Conservation (phyloP, 2,329 filamentous ascomycete genomes). For the Macroventuria anomochaeta region DNA sequence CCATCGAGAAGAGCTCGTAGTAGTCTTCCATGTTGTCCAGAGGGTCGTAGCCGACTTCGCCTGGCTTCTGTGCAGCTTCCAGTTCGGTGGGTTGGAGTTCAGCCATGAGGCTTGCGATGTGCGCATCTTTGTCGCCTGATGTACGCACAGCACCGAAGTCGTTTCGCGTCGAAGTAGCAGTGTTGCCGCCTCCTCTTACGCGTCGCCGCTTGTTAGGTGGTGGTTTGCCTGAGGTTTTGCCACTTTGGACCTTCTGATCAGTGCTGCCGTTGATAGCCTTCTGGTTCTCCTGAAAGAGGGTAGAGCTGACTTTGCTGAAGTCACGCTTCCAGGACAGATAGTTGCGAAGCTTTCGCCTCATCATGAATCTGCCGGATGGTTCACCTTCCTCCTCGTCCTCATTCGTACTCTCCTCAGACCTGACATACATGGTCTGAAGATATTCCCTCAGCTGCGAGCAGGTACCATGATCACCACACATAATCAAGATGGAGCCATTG, state of each 20-base stretch:
- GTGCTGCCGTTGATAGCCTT: conserved; percentile 73
- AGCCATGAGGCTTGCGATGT: conserved; percentile 82
- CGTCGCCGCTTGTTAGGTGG: conserved; percentile 87
- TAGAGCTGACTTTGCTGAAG: conserved; percentile 82
- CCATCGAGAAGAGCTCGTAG: conserved; percentile 90
- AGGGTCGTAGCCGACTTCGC: conserved; percentile 75
- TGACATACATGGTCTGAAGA: conserved; percentile 85
- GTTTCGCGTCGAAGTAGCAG: conserved; percentile 66
- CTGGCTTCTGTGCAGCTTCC: conserved; percentile 74
- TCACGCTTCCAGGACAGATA: conserved; percentile 92
- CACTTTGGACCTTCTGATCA: conserved; percentile 60
- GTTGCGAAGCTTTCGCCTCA: conserved; percentile 83
- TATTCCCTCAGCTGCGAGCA: conserved; percentile 91
- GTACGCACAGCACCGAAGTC: conserved; percentile 76
- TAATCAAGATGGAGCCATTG: conserved; percentile 90
- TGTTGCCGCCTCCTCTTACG: conserved; percentile 76
- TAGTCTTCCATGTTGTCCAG: conserved; percentile 91
- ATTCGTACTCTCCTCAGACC: conserved; percentile 54
- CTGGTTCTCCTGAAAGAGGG: conserved; percentile 80
- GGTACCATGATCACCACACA: conserved; percentile 88
- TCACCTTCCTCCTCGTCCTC: conserved; percentile 60
- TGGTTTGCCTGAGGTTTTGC: conserved; percentile 62
- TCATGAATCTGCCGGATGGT: conserved; percentile 83
- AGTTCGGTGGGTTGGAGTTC: conserved; percentile 82
- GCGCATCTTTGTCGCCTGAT: conserved; percentile 80